Percentiles rank a stretch among this genome's conserved stretches.
Evolutionary conservation across 768 basidiomycete genomes (phyloP).

Genomic region (Myochromella boudieri): DNA sequence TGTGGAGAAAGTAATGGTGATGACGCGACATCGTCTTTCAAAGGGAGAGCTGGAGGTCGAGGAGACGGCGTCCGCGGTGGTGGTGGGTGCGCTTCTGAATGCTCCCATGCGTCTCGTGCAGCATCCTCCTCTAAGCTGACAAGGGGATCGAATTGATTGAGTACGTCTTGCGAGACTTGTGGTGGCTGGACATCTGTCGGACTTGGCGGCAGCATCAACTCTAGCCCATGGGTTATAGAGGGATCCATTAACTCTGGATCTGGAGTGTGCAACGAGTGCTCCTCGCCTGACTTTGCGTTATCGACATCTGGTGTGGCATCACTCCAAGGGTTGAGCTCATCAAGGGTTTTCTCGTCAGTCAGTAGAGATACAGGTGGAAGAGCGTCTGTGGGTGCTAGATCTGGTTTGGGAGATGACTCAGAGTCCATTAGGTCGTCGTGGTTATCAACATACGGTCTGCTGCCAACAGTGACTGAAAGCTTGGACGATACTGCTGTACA

Average conservation of each 20-base stretch:
- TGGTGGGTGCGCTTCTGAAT: constrained; percentile 61
- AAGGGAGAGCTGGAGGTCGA: constrained; percentile 32
- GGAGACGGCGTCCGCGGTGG: constrained; percentile 38
- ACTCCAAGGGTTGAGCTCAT: constrained; percentile 42
- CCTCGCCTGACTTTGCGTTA: constrained; percentile 16
- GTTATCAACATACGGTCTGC: constrained; percentile 6
- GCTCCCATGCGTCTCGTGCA: constrained; percentile 66
- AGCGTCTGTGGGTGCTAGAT: constrained; percentile 1
- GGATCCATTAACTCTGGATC: constrained; percentile 46
- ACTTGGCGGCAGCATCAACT: constrained; percentile 21
- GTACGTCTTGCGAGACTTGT: constrained; percentile 38
- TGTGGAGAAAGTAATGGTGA: constrained; percentile 25
- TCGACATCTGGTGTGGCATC: constrained; percentile 23
- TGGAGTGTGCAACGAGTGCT: constrained; percentile 32
- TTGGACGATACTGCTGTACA: neutral
- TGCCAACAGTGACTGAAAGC: neutral
- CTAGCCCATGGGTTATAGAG: constrained; percentile 35
- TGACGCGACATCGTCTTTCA: constrained; percentile 30
- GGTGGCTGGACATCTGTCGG: constrained; percentile 18
- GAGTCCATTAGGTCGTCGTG: constrained; percentile 15
- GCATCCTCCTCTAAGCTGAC: constrained; percentile 55
- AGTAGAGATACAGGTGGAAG: neutral
- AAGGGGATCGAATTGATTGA: constrained; percentile 71
- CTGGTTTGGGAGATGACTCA: neutral
- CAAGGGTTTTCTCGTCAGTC: constrained; percentile 14